These are phyloP conservation scores for Cryphonectria radicalis DNA, from an alignment of 2,329 filamentous ascomycete species.

Conservation along the genomic window DNA sequence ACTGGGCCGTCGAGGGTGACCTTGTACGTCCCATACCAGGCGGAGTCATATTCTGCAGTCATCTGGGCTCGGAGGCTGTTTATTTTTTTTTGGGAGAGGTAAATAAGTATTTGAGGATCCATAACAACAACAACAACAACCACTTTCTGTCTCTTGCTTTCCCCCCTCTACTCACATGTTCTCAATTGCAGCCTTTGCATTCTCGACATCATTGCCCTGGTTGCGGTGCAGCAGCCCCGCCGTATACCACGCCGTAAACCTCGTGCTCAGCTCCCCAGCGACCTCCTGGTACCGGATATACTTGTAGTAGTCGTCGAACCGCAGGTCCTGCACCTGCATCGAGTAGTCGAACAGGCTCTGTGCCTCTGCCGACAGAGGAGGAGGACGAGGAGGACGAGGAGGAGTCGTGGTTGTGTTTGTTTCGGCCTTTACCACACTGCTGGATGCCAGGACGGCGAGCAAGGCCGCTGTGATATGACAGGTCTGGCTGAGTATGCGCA, in stretches of 20 bases:
- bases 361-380: conserved; percentile 36
- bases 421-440: neutral
- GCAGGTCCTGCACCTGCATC: conserved; percentile 44
- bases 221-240: conserved; percentile 43
- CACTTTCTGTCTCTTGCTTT: too few species aligned
- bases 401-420: neutral
- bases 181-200: conserved; percentile 41
- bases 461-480: neutral
- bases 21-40: conserved; percentile 48
- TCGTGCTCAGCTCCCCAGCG: conserved; percentile 45
- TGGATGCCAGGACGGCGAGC: neutral
- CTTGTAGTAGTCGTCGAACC: conserved; percentile 48
- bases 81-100: too few species aligned
- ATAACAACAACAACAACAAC: neutral
- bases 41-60: conserved; percentile 42
- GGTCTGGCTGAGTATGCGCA: neutral
- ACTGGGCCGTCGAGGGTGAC: conserved; percentile 45
- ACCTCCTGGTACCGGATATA: conserved; percentile 47
- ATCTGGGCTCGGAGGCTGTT: conserved; percentile 36
- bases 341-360: conserved; percentile 46
- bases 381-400: too few species aligned
- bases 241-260: conserved; percentile 50
- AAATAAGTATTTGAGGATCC: neutral
- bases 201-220: conserved; percentile 40
- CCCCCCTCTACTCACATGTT: conserved; percentile 36